A percentile compares a stretch with the other conserved stretches of the same genome.
phyloP scores from a whole-genome alignment of 345 rosid genomes.

The Raphanus sativus region DNA sequence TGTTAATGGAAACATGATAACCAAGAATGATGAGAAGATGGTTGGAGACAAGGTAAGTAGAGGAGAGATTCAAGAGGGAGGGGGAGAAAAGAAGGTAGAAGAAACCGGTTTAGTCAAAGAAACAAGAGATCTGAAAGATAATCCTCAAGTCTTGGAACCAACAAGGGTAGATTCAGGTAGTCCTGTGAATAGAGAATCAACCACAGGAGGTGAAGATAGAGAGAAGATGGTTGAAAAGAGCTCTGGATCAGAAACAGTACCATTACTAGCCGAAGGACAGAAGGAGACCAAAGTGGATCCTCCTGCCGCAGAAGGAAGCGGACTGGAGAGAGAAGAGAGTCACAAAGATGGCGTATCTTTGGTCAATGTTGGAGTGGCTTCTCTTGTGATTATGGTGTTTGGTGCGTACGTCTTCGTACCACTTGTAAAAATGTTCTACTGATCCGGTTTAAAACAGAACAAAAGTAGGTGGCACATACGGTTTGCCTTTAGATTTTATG shows the following conservation, averaged over 20 bases:
- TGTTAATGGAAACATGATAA: not conserved
- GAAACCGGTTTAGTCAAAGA: constrained; percentile 20
- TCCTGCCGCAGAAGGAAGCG: not conserved
- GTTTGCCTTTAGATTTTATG: not conserved
- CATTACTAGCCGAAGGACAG: constrained; percentile 3
- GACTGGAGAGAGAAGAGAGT: not conserved
- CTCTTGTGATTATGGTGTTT: constrained; percentile 41
- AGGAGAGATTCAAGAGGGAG: constrained; percentile 3
- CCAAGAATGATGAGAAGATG: constrained; percentile 9
- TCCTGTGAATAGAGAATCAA: not conserved
- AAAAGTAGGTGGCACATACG: not conserved
- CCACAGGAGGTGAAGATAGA: not conserved
- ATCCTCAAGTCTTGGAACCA: not conserved
- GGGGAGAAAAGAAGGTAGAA: not conserved
- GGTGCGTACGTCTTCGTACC: constrained; percentile 38
- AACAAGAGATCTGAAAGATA: not conserved
- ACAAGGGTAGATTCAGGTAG: not conserved
- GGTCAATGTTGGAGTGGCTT: constrained; percentile 37
- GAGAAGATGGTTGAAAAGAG: constrained; percentile 6
- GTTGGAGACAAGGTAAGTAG: constrained; percentile 3
- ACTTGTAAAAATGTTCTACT: constrained; percentile 26
- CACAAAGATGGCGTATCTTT: constrained; percentile 14
- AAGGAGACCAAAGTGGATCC: not conserved
- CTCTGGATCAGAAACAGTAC: not conserved
- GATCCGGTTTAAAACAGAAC: constrained; percentile 6